Percentiles rank a stretch among this genome's conserved stretches.
Conservation (phyloP, 257 asterid species). For the Jaltomata sinuosa region DNA sequence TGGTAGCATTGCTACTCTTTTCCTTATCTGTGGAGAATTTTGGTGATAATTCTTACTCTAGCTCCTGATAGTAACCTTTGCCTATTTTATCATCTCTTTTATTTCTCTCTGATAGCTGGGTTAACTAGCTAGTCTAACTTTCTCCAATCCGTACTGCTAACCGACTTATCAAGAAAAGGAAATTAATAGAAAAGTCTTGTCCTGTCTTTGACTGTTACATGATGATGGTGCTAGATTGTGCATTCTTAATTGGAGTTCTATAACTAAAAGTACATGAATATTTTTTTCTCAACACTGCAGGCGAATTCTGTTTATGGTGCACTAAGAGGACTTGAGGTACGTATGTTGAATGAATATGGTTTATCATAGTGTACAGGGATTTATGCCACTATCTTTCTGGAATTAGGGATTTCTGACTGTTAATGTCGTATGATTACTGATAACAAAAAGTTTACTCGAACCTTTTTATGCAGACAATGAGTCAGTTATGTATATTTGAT, state of each 20-base stretch:
- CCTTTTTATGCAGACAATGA: slow-evolving; percentile 45
- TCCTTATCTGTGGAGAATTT: not conserved
- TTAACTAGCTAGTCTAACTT: not conserved
- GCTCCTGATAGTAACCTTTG: not conserved
- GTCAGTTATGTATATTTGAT: slow-evolving; percentile 76
- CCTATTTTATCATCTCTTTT: not conserved
- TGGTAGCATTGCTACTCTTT: not conserved
- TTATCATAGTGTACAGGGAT: not conserved
- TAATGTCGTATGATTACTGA: not conserved
- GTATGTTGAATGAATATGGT: not conserved
- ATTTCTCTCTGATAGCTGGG: not conserved
- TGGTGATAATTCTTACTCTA: not conserved
- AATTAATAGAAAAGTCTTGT: not conserved
- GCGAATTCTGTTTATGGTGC: slow-evolving; percentile 85
- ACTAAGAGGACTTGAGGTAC: slow-evolving; percentile 86
- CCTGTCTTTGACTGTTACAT: not conserved
- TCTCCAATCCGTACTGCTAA: not conserved
- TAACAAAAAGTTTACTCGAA: not conserved
- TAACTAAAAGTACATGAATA: not conserved
- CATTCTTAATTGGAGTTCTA: not conserved
- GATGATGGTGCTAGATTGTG: not conserved
- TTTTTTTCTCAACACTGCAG: slow-evolving; percentile 27
- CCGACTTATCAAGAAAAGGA: not conserved
- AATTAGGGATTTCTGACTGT: not conserved
- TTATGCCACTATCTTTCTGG: not conserved